Base-by-base conservation (phyloP, 257 asterid genomes). In the Solanum piurae region DNA sequence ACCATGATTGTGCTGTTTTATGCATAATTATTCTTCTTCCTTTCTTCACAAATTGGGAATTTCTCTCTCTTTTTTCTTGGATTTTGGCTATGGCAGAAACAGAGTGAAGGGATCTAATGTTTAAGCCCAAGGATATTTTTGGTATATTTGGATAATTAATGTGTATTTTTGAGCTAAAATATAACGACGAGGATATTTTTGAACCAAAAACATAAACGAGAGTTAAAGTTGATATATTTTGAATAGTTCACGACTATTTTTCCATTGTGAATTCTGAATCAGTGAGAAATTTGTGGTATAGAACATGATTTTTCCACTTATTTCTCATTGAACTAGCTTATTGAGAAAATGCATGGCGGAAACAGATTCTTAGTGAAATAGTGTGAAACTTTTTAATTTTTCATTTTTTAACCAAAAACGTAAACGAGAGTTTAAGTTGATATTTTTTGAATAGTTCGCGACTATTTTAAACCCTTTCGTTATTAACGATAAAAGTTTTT, bases 1-100 rank as follows among this genome's bases (percentile, higher is more conserved):
- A 96, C 99, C 99, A 96, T 72, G 93, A 87, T 89, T 93, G 98
- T 33, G 98, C 96, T 68, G 96, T 91, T 91, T 93, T 94, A 46
- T 92, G 96, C 98, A 95, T 95, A 29, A 7, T 84, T 71, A 14
- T 66, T 4, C n/a, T 12, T 52, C 66, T 40, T 75, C 42, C 49
- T 4, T 25, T 46, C 38, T 21, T 16, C 16, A 20, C 18, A 66
- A 66, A 64, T 40, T 62, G 74, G 23, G 4, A 66, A 40, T 12
- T 31, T 33, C 20, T 34, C 27, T 20, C 6, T 64, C 3, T 37
- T 38, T 37, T 25, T 7, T 23, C 18, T 12, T 9, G 2, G 68
- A 71, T 42, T 85, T 85, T 37, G 23, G 31, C 33, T 34, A 76
- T 76, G 49, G 71, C 69, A n/a, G 60, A 38, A 42, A 33, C 49